A percentile compares a stretch with the other conserved stretches of the same genome.
These are phyloP conservation scores for Thraustotheca clavata DNA, from an alignment of 352 stramenopile genomes.

Conservation along the genomic window DNA sequence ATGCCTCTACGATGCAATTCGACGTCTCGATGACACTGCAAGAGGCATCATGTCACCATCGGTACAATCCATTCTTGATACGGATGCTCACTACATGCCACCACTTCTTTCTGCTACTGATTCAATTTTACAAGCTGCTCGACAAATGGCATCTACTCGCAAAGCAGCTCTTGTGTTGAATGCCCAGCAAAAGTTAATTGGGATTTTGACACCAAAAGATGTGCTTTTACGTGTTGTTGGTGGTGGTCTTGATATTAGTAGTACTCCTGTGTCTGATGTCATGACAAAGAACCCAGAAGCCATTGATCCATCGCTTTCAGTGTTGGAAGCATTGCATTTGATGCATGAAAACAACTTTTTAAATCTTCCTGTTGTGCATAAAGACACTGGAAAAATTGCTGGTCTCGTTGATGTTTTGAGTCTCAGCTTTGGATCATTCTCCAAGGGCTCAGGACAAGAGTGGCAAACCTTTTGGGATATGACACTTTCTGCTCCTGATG, in stretches of 20 bases:
- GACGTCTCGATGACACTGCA: constrained; percentile 90
- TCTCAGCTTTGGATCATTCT: constrained; percentile 84
- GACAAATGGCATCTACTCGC: constrained; percentile 72
- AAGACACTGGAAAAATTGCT: constrained; percentile 54
- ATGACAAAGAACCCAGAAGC: constrained; percentile 97
- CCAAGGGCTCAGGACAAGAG: constrained; percentile 52
- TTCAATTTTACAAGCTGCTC: constrained; percentile 77
- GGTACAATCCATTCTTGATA: constrained; percentile 68
- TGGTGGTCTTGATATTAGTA: constrained; percentile 82
- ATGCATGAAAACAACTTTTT: constrained; percentile 98
- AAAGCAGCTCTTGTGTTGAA: constrained; percentile 81
- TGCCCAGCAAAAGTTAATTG: constrained; percentile 81
- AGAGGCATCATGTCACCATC: constrained; percentile 57
- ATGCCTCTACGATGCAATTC: constrained; percentile 98
- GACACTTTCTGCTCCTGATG: constrained; percentile 62
- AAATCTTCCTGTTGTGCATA: constrained; percentile 93
- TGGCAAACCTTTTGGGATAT: constrained; percentile 87
- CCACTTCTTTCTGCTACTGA: constrained; percentile 68
- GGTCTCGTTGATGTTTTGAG: constrained; percentile 83
- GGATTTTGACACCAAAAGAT: constrained; percentile 98
- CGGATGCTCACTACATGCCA: constrained; percentile 47
- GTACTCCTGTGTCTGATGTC: constrained; percentile 86
- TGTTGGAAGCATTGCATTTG: constrained; percentile 95
- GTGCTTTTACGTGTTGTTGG: constrained; percentile 92
- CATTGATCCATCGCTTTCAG: constrained; percentile 84